phyloP scores from a whole-genome alignment of 2,329 filamentous ascomycete genomes.

The Pseudogymnoascus sp. region DNA sequence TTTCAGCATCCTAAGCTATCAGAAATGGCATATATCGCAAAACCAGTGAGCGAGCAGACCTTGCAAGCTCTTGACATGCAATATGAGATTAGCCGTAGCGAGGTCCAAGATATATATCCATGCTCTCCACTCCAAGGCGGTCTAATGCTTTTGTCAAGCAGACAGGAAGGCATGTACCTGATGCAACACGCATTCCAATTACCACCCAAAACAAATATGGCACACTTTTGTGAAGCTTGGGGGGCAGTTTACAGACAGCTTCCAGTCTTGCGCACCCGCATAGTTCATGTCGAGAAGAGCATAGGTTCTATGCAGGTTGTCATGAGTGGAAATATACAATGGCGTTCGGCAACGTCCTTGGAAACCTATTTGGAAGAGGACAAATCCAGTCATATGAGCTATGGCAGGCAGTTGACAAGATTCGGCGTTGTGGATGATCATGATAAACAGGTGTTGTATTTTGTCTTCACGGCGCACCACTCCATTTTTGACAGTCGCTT shows the following conservation, averaged over 20 bases:
- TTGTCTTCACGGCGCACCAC: constrained; percentile 7
- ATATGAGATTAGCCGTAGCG: neutral
- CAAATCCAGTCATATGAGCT: neutral
- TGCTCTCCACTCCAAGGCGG: constrained; percentile 31
- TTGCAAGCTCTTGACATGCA: neutral
- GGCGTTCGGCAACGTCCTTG: neutral
- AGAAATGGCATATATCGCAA: constrained; percentile 3
- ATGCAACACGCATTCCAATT: constrained; percentile 20
- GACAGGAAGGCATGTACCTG: constrained; percentile 28
- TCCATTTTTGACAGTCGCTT: neutral
- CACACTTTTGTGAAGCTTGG: constrained; percentile 15
- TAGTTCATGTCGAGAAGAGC: constrained; percentile 9
- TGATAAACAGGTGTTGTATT: neutral
- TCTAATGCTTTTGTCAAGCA: constrained; percentile 29
- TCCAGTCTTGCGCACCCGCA: constrained; percentile 13
- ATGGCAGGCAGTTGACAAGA: neutral
- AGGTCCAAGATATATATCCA: constrained; percentile 31
- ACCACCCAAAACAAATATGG: constrained; percentile 15
- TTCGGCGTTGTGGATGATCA: neutral
- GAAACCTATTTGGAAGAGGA: neutral
- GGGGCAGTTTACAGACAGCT: constrained; percentile 3
- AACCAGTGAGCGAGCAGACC: neutral
- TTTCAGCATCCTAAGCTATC: neutral
- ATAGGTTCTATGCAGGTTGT: neutral
- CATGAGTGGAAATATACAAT: neutral